These are phyloP conservation scores for Glutinoglossum americanum DNA, from an alignment of 495 filamentous ascomycete genomes.

Conservation along the genomic window DNA sequence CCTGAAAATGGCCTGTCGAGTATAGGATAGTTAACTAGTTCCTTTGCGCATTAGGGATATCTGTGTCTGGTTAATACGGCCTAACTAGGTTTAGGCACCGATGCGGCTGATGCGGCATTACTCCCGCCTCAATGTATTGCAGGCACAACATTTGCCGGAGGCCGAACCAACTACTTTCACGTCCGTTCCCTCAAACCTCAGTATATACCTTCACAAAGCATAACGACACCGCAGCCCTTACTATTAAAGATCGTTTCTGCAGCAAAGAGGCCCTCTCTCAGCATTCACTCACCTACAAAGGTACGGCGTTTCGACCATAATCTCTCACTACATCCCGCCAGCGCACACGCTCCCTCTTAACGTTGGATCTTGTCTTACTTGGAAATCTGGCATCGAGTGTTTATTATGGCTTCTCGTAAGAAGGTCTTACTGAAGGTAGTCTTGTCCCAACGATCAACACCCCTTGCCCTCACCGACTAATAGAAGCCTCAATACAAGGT, in stretches of 20 bases:
- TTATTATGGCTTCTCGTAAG: slow-evolving; percentile 75
- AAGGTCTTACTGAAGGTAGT: slow-evolving; percentile 90
- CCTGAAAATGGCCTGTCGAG: not conserved
- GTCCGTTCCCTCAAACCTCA: not conserved
- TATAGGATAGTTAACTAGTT: no score
- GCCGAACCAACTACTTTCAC: not conserved
- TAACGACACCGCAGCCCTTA: not conserved
- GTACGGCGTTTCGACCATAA: not conserved
- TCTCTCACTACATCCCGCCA: not conserved
- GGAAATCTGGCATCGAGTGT: not conserved
- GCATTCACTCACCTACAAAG: not conserved
- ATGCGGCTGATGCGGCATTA: not conserved
- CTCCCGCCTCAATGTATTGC: not conserved
- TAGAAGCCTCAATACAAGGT: slow-evolving; percentile 31
- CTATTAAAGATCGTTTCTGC: not conserved
- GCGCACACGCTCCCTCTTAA: not conserved
- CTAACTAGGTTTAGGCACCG: not conserved
- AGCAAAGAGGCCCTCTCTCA: not conserved
- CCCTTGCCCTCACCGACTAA: slow-evolving; percentile 12
- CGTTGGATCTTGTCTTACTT: not conserved
- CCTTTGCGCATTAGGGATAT: no score
- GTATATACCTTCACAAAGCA: not conserved
- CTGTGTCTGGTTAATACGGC: no score
- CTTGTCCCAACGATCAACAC: not conserved
- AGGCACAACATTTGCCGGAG: not conserved